Base-by-base conservation (phyloP, 371 early-diverging fungal species). In the Coemansia sp. region DNA sequence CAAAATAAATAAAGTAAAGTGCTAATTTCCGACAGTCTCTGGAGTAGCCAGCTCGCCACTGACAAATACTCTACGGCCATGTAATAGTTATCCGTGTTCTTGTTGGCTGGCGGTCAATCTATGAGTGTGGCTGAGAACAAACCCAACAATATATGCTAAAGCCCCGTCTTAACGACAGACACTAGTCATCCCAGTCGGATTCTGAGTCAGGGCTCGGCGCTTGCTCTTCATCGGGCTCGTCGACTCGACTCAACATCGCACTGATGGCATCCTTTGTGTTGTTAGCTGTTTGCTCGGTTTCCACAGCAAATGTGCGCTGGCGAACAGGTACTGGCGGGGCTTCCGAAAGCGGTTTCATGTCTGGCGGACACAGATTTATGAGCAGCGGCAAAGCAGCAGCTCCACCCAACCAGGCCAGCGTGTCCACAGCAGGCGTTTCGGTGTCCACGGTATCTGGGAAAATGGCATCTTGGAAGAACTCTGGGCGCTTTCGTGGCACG, bases 381-480 rank as follows among this genome's bases (percentile, higher is more conserved):
- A 27, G 10, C 16, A 6, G 39, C 2, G 64, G 70, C 22, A 24
- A 6, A 7, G 69, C 47, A 29, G 29, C 13, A 16, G 59, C 64
- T 10, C 85, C 85, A 24, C 65, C 78, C 52, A 86, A 79, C 90
- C 91, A 93, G 10, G 79, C 82, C 0, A 55, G 69, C 0, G 88
- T 82, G 16, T 78, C 70, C 54, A 89, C 72, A 0, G 83, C 65
- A 0, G 89, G 72, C 10, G 79, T 74, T 45, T 83, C 84, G 3
- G 74, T 68, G 68, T 89, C 90, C 0, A 69, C 58, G 0, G 93
- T 90, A 26, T 82, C 84, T 0, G 89, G 83, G 79, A 85, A 95
- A 14, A 95, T 71, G 53, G 93, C 93, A 69, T 95, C 94, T 77
- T 95, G 94, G 74, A 95, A 93, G 53, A 76, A 90, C 62, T 93